Conservation (phyloP, 352 stramenopile genomes). For the Elongisporangium undulatum region DNA sequence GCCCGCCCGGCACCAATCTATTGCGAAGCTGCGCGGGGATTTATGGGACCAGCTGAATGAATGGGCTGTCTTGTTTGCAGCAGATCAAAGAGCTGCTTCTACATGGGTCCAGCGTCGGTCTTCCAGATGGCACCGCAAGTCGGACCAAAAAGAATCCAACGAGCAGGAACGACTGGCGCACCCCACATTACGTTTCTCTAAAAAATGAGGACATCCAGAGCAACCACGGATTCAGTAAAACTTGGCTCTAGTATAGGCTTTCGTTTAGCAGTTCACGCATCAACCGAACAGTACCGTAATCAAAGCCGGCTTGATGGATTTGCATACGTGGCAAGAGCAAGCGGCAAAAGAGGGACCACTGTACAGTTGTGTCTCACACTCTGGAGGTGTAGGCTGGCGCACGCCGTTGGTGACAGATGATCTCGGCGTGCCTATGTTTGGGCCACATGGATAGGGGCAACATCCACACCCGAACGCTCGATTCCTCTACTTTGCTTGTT, state of each 20-base stretch:
- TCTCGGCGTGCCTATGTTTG: background rate
- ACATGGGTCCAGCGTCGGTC: background rate
- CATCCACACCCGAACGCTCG: background rate
- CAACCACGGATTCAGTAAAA: background rate
- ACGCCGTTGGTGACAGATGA: background rate
- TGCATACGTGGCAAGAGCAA: background rate
- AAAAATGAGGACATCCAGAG: background rate
- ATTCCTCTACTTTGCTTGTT: background rate
- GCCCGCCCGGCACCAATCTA: background rate
- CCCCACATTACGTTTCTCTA: background rate
- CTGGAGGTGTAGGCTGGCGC: too few relatives aligned
- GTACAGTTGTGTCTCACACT: background rate
- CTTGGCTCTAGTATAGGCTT: background rate
- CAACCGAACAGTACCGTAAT: background rate
- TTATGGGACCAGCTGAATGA: background rate
- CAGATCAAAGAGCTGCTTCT: background rate
- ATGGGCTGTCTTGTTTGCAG: background rate
- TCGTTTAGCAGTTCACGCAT: background rate
- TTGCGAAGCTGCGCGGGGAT: background rate
- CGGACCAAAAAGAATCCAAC: background rate
- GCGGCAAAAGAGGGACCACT: background rate
- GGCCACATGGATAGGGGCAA: background rate
- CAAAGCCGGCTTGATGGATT: background rate
- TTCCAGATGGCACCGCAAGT: background rate
- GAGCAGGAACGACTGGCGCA: background rate